Evolutionary conservation across 768 basidiomycete species (phyloP), one percentile per base, ranked within the genome.

Genomic region (Cyclocybe aegerita): DNA sequence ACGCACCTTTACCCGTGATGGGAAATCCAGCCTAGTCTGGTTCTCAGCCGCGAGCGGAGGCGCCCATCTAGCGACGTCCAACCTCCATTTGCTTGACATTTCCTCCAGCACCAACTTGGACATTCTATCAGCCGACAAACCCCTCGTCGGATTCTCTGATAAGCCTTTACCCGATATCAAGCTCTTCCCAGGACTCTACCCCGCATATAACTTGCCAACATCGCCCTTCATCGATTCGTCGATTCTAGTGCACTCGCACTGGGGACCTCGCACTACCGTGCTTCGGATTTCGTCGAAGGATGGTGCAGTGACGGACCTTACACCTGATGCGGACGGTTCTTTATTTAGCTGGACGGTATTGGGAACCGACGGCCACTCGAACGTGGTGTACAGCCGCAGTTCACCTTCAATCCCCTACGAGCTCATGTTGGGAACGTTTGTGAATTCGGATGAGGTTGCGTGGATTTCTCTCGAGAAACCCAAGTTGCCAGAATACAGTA

Each of bases 161-260:
- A 70, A 76, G 0, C 56, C 60, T 4, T 35, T 46, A 14, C 11
- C 43, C 5, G 45, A 58, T 2, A 34, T 54, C 2, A 60, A 61
- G 33, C 72, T 67, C 0, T 89, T 88, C 63, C 87, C 86, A 0
- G 87, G 88, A 0, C 65, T 90, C 1, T 89, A 82, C 54, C 72
- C 79, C 4, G 70, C 78, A 12, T 72, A 68, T 51, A 76, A 74
- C 53, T 65, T 88, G 12, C 64, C 75, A 0, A 36, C 67, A 0
- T 63, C 60, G 1, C 75, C 81, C 0, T 78, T 54, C 44, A 29
- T 57, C 33, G 9, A 60, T 29, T 43, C 44, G 10, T 46, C 38
- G 3, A 55, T n/a, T 60, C 75, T 3, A 14, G 47, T 6, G 34
- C 69, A 75, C 12, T 82, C 83, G 0, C 62, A 70, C 14, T 85